These are phyloP conservation scores for Lactifluus echinatus DNA, from an alignment of 768 basidiomycete genomes.

Conservation along the genomic window DNA sequence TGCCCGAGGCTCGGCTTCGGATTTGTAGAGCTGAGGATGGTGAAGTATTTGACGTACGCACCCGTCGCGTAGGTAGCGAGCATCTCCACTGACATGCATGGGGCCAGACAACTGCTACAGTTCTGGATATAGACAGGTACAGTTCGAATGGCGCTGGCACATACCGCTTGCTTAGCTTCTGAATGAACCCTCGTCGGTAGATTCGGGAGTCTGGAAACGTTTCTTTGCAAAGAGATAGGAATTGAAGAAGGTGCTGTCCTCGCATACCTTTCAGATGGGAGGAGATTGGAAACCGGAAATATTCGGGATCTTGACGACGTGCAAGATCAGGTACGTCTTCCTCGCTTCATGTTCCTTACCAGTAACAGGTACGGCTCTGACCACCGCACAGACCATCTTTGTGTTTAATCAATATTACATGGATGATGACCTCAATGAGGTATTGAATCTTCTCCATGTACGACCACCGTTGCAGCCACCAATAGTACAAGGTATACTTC, in stretches of 20 bases:
- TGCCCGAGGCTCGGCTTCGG: slow-evolving; percentile 20
- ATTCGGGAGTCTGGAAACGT: slow-evolving; percentile 53
- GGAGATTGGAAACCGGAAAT: slow-evolving; percentile 64
- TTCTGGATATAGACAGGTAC: slow-evolving; percentile 73
- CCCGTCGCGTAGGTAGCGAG: not conserved
- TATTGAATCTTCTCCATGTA: slow-evolving; percentile 48
- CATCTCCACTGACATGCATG: not conserved
- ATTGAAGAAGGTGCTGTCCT: slow-evolving; percentile 59
- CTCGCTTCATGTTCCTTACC: not conserved
- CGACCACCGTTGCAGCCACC: slow-evolving; percentile 54
- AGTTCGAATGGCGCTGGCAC: slow-evolving; percentile 16
- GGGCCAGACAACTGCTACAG: slow-evolving; percentile 44
- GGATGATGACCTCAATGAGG: slow-evolving; percentile 56
- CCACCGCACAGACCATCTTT: slow-evolving; percentile 49
- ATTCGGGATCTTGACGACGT: slow-evolving; percentile 63
- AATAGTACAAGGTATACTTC: slow-evolving; percentile 52
- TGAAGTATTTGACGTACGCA: slow-evolving; percentile 28
- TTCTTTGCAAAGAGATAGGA: slow-evolving; percentile 63
- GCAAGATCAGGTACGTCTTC: slow-evolving; percentile 53
- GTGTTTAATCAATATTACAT: slow-evolving; percentile 79
- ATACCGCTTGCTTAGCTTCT: not conserved
- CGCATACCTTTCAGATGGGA: slow-evolving; percentile 73
- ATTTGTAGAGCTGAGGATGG: slow-evolving; percentile 37
- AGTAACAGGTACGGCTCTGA: not conserved
- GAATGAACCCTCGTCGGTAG: slow-evolving; percentile 32